Evolutionary conservation across 2,329 filamentous ascomycete genomes (phyloP), one percentile per base, ranked within the genome.

Genomic region (Scytalidium sp.): DNA sequence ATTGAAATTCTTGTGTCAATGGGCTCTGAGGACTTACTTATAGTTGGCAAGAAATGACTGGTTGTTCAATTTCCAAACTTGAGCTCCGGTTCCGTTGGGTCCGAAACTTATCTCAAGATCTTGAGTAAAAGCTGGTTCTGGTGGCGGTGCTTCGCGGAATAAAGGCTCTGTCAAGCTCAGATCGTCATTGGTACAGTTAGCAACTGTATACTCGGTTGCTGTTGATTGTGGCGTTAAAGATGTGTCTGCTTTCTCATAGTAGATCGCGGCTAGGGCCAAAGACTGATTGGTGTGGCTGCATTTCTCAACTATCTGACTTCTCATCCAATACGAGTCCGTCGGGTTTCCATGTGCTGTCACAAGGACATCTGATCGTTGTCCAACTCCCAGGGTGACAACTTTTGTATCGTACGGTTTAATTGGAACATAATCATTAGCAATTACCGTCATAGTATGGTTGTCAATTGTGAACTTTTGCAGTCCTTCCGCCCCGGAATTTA

Each of bases 221-320:
- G 39, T 63, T 41, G 75, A 81, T 3, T 64, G 67, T 0, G 83
- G 84, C 2, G 69, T 51, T 8, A 66, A 60, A 43, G 65, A 66
- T 2, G 68, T 70, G 58, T 85, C 70, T 8, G 80, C 77, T 8
- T 72, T 59, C 39, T 84, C 72, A 61, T 88, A 88, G 68, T 84
- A 84, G 42, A 88, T 72, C 3, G 75, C 79, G 0, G 83, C 85
- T 1, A 80, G 58, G 3, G 77, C 81, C 46, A 74, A 58, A 2
- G 73, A 74, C 43, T 79, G 73, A 21, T 65, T 67, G 2, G 73
- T 60, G 2, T 70, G 57, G 3, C 76, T 74, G 68, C 78, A 80
- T 4, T 57, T 55, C 1, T 63, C 66, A 19, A 50, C 44, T 8
- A 81, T 64, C 6, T 47, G 29, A 41, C 45, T 47, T 47, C 45